These are phyloP conservation scores for Bruguiera parviflora DNA, from an alignment of 345 rosid species.

Conservation along the genomic window DNA sequence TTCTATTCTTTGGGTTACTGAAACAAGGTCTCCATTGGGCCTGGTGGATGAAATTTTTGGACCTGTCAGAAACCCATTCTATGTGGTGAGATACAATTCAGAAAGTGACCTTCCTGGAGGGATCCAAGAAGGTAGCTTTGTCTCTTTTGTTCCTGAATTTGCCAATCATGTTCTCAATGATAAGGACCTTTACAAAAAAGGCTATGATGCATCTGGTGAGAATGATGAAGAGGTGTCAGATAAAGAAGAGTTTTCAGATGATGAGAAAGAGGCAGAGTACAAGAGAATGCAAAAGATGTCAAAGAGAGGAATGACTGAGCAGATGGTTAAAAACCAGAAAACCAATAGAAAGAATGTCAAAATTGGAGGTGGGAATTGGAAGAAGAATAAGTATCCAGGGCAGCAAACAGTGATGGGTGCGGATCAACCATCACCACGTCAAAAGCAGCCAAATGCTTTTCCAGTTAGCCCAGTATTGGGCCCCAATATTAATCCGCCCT, in stretches of 20 bases:
- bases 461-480: conserved; percentile 26
- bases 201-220: conserved; percentile 94
- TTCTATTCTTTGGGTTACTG: conserved; percentile 82
- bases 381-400: conserved; percentile 29
- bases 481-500: conserved; percentile 19
- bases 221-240: conserved; percentile 84
- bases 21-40: conserved; percentile 61
- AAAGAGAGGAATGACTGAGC: conserved; percentile 59
- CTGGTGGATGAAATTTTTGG: conserved; percentile 91
- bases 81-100: conserved; percentile 83
- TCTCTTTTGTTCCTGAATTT: conserved; percentile 78
- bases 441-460: conserved; percentile 23
- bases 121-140: conserved; percentile 50
- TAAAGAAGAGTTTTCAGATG: conserved; percentile 90
- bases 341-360: conserved; percentile 48
- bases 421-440: conserved; percentile 23
- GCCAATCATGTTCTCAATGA: conserved; percentile 68
- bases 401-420: conserved; percentile 27
- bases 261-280: conserved; percentile 87
- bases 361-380: conserved; percentile 41
- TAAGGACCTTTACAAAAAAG: conserved; percentile 75
- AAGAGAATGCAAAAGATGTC: conserved; percentile 59
- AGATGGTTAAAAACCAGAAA: conserved; percentile 40
- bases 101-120: conserved; percentile 76
- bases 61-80: conserved; percentile 83